These are phyloP conservation scores for Phalaenopsis aphrodite DNA, from an alignment of 106 monocot genomes.

Conservation along the genomic window DNA sequence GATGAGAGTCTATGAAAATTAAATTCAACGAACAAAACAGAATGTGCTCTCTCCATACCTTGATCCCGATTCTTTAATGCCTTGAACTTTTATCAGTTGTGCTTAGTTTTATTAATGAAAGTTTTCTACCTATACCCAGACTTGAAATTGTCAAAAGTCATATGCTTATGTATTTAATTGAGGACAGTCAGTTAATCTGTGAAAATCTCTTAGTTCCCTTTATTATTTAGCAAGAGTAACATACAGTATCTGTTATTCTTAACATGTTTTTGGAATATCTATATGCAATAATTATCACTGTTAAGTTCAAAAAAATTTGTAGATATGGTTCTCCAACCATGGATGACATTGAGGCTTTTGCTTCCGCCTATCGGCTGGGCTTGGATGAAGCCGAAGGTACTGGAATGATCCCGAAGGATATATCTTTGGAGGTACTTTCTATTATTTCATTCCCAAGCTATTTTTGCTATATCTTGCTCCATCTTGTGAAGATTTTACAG, in stretches of 20 bases:
- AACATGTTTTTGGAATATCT: background rate
- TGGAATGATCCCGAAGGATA: conserved; percentile 14
- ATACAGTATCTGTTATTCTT: background rate
- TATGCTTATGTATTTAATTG: background rate
- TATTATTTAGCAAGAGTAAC: background rate
- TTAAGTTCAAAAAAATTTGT: background rate
- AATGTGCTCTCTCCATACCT: too few relatives aligned
- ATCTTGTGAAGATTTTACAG: background rate
- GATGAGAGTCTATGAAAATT: too few relatives aligned
- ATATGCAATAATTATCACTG: background rate
- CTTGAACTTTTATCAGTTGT: background rate
- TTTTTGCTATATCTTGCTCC: background rate
- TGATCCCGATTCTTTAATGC: too few relatives aligned
- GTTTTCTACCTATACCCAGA: background rate
- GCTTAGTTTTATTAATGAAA: background rate
- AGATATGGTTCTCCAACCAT: conserved; percentile 29
- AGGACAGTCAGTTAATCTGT: background rate
- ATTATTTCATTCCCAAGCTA: background rate
- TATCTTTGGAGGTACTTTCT: conserved; percentile 16
- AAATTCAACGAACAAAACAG: too few relatives aligned
- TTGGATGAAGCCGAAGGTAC: conserved; percentile 17
- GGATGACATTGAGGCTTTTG: conserved; percentile 21
- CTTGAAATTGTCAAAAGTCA: background rate
- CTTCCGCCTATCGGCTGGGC: conserved; percentile 19
- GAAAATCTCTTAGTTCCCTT: background rate